phyloP scores from a whole-genome alignment of 129 eudicot genomes.

The Calendula officinalis region DNA sequence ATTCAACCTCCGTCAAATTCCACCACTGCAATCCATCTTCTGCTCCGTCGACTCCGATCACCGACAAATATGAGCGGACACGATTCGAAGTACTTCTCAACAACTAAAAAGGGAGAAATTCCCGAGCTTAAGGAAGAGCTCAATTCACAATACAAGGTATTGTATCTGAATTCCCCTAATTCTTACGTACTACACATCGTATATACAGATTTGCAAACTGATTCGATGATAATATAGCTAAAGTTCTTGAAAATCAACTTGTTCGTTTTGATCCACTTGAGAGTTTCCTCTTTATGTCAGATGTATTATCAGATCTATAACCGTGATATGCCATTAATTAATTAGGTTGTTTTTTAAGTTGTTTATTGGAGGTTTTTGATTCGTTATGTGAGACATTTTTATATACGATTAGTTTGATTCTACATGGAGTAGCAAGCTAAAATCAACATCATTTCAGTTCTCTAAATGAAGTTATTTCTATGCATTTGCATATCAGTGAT shows the following conservation, averaged over 20 bases:
- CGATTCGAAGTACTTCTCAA: constrained; percentile 97
- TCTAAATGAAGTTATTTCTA: constrained; percentile 6
- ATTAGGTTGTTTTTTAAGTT: constrained; percentile 11
- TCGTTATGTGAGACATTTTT: neutral
- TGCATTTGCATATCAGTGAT: neutral
- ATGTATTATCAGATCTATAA: constrained; percentile 27
- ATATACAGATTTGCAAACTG: neutral
- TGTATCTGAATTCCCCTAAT: neutral
- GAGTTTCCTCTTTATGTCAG: constrained; percentile 5
- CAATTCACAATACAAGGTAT: constrained; percentile 98
- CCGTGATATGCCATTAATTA: neutral
- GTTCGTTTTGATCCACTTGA: constrained; percentile 14
- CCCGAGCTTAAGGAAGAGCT: constrained; percentile 98
- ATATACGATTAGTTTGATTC: neutral
- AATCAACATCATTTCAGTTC: neutral
- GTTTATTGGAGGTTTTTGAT: constrained; percentile 11
- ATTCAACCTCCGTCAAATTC: constrained; percentile 4
- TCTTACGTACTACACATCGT: neutral
- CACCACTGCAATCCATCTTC: neutral
- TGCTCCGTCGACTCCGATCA: constrained; percentile 31
- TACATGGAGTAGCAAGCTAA: neutral
- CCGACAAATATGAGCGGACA: constrained; percentile 81
- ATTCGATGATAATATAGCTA: constrained; percentile 9
- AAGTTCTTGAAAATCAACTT: neutral
- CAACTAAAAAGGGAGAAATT: constrained; percentile 96